Evolutionary conservation across 2,329 filamentous ascomycete species (phyloP).

Genomic region (Talaromyces sp.): DNA sequence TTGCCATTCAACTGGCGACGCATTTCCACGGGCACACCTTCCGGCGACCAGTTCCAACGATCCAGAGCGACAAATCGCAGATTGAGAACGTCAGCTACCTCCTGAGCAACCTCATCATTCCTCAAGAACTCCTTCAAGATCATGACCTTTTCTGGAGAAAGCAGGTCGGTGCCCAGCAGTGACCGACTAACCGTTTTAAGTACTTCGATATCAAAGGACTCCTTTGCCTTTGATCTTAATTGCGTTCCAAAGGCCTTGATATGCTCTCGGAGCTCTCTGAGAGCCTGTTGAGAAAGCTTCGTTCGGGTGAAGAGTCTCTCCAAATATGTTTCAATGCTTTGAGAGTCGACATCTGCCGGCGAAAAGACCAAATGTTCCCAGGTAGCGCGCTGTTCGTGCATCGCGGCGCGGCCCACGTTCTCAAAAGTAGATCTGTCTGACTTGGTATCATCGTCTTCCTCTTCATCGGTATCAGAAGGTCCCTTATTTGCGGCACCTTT

Average conservation of each 20-base stretch:
- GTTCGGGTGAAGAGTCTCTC: slow-evolving; percentile 48
- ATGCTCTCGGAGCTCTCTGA: slow-evolving; percentile 41
- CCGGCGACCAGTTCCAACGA: slow-evolving; percentile 51
- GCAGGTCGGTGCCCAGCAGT: slow-evolving; percentile 49
- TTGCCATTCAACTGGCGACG: slow-evolving; percentile 55
- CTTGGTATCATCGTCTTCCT: slow-evolving; percentile 22
- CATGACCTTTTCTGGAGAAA: slow-evolving; percentile 51
- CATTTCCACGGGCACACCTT: slow-evolving; percentile 48
- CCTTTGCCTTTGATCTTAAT: slow-evolving; percentile 30
- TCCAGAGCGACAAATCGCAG: slow-evolving; percentile 52
- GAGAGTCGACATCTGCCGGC: slow-evolving; percentile 44
- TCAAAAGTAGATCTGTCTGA: slow-evolving; percentile 37
- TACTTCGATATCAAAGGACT: slow-evolving; percentile 37
- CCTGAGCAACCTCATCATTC: slow-evolving; percentile 49
- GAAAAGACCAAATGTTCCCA: slow-evolving; percentile 59
- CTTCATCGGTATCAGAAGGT: slow-evolving; percentile 1
- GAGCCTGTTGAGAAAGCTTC: slow-evolving; percentile 39
- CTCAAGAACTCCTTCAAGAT: slow-evolving; percentile 51
- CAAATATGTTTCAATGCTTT: slow-evolving; percentile 50
- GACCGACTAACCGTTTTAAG: slow-evolving; percentile 49
- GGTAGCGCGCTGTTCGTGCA: slow-evolving; percentile 50
- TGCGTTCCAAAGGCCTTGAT: slow-evolving; percentile 39
- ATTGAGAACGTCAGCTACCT: slow-evolving; percentile 56
- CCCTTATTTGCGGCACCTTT: background rate
- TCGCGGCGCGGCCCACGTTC: slow-evolving; percentile 50